Evolutionary conservation across 345 rosid genomes (phyloP).

Genomic region (Arabis hirsuta): DNA sequence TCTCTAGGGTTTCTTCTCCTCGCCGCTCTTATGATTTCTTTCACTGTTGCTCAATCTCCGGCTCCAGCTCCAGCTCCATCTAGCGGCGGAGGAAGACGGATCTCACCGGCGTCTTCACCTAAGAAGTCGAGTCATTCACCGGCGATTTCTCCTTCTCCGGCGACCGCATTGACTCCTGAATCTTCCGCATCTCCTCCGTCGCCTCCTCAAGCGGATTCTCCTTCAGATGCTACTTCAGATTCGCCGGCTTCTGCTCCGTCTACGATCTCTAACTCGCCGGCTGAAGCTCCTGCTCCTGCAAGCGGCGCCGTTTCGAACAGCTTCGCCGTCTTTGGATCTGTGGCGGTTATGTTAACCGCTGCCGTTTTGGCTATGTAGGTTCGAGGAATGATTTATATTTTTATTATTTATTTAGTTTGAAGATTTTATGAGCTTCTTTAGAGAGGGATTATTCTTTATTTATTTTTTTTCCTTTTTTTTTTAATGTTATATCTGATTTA

Average conservation of each 20-base stretch:
- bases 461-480: not conserved
- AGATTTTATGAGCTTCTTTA: slow-evolving; percentile 16
- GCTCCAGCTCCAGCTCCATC: slow-evolving; percentile 47
- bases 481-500: not conserved
- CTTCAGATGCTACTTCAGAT: slow-evolving; percentile 7
- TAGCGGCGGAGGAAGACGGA: slow-evolving; percentile 37
- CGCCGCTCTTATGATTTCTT: slow-evolving; percentile 32
- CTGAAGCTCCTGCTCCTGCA: slow-evolving; percentile 48
- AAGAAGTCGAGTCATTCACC: slow-evolving; percentile 20
- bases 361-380: slow-evolving; percentile 45
- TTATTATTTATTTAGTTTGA: slow-evolving; percentile 34
- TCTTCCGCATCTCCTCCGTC: slow-evolving; percentile 41
- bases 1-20: slow-evolving; percentile 28
- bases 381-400: not conserved
- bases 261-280: slow-evolving; percentile 31
- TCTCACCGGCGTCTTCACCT: slow-evolving; percentile 39
- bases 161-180: slow-evolving; percentile 35
- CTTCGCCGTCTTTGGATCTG: slow-evolving; percentile 38
- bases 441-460: slow-evolving; percentile 13
- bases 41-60: slow-evolving; percentile 43
- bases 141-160: slow-evolving; percentile 38
- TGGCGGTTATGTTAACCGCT: slow-evolving; percentile 40
- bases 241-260: slow-evolving; percentile 32
- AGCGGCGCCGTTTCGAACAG: slow-evolving; percentile 45
- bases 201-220: slow-evolving; percentile 32